Conservation (phyloP, 169 alveolate genomes). For the Eimeria sp. region DNA sequence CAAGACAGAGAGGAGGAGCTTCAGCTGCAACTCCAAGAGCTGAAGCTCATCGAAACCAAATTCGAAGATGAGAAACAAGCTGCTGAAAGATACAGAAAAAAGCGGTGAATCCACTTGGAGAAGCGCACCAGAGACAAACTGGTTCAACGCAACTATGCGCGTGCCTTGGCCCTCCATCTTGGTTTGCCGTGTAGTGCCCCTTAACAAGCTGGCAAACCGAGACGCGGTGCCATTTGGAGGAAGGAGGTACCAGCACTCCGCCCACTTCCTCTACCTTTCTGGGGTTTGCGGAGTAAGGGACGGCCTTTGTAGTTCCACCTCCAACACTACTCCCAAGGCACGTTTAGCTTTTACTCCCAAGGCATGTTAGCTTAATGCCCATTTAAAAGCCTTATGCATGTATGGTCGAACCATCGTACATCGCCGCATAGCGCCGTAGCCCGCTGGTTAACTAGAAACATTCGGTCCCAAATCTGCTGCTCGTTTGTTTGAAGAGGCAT, state of each 20-base stretch:
- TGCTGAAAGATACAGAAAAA: slow-evolving; percentile 39
- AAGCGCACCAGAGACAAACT: not conserved
- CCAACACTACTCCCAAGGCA: slow-evolving; percentile 2
- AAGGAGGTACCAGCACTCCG: not conserved
- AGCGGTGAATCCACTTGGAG: slow-evolving; percentile 14
- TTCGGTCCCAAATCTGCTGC: not conserved
- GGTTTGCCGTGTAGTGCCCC: slow-evolving; percentile 42
- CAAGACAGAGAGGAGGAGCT: slow-evolving; percentile 69
- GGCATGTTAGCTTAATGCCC: not conserved
- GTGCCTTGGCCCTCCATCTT: not conserved
- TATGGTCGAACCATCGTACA: not conserved
- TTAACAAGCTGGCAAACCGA: not conserved
- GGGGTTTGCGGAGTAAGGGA: not conserved
- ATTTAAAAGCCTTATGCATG: slow-evolving; percentile 7
- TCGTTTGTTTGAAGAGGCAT: not conserved
- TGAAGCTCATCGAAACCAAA: slow-evolving; percentile 62
- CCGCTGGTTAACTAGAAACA: not conserved
- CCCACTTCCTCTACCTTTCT: slow-evolving; percentile 1
- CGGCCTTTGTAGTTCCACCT: not conserved
- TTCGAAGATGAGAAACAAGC: slow-evolving; percentile 23
- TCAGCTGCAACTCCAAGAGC: slow-evolving; percentile 57
- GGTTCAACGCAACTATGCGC: slow-evolving; percentile 1
- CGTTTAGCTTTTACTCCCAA: not conserved
- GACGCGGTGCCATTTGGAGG: not conserved
- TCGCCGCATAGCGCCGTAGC: slow-evolving; percentile 22